These are phyloP conservation scores for Aureobasidium uvarum DNA, from an alignment of 2,329 filamentous ascomycete species.

Conservation along the genomic window DNA sequence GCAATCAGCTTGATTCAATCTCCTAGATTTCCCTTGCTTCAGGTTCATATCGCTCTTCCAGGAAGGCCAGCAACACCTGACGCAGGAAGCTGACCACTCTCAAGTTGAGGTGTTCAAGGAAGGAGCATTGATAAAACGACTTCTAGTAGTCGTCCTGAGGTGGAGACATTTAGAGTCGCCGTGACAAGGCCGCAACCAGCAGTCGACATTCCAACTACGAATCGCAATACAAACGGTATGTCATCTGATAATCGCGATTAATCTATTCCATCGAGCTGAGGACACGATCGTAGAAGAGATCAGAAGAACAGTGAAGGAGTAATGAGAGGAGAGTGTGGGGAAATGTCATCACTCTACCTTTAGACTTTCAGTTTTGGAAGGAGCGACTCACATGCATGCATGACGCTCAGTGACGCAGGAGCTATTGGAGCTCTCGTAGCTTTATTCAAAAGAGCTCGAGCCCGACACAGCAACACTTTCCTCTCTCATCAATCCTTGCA, in stretches of 20 bases:
- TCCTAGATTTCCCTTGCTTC: too few species aligned
- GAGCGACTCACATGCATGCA: neutral
- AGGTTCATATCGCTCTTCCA: too few species aligned
- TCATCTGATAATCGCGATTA: neutral
- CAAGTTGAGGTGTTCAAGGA: too few species aligned
- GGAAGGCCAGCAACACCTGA: too few species aligned
- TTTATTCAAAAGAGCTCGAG: slow-evolving; percentile 12
- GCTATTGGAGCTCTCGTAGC: slow-evolving; percentile 4
- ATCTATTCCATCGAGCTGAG: slow-evolving; percentile 1
- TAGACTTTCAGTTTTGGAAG: neutral
- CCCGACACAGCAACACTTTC: slow-evolving; percentile 8
- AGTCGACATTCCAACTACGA: neutral
- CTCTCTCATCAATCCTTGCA: neutral
- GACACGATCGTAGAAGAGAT: slow-evolving; percentile 8
- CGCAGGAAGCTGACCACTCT: too few species aligned
- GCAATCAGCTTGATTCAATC: neutral
- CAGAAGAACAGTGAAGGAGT: slow-evolving; percentile 10
- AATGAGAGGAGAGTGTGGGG: neutral
- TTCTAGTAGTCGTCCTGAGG: neutral
- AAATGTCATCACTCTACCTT: slow-evolving; percentile 4
- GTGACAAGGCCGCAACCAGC: slow-evolving; percentile 3
- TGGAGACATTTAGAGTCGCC: neutral
- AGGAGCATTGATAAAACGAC: neutral
- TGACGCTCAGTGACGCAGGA: neutral
- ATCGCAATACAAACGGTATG: neutral